Conservation (phyloP, 2,329 filamentous ascomycete species). For the Lecanicillium sp. region DNA sequence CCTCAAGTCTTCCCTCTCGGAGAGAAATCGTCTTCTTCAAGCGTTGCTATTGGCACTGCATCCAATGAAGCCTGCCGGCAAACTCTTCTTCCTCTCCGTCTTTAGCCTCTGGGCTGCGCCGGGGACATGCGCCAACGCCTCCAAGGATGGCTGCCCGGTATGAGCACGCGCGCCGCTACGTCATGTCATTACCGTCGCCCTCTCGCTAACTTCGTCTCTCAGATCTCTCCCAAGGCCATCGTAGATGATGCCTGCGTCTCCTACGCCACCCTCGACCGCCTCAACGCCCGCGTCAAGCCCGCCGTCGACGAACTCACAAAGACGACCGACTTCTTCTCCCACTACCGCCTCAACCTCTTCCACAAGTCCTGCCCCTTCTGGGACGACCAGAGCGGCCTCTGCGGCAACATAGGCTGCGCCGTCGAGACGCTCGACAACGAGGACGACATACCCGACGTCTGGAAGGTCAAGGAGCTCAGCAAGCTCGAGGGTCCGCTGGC, state of each 20-base stretch:
- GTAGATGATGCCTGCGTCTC: slow-evolving; percentile 93
- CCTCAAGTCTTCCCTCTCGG: slow-evolving; percentile 15
- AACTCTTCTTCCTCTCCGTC: slow-evolving; percentile 50
- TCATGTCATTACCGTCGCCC: slow-evolving; percentile 10
- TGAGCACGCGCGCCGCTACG: slow-evolving; percentile 24
- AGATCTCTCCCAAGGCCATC: slow-evolving; percentile 85
- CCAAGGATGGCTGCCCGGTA: slow-evolving; percentile 49
- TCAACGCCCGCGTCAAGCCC: slow-evolving; percentile 74
- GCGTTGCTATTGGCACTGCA: not conserved
- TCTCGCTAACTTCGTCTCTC: slow-evolving; percentile 36
- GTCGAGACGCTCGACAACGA: slow-evolving; percentile 95
- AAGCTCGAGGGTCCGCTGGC: slow-evolving; percentile 88
- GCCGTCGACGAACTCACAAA: slow-evolving; percentile 74
- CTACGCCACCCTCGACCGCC: slow-evolving; percentile 78
- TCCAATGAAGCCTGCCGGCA: slow-evolving; percentile 47
- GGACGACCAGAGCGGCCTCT: slow-evolving; percentile 88
- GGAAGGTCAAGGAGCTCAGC: slow-evolving; percentile 85
- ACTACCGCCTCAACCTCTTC: slow-evolving; percentile 92
- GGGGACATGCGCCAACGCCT: slow-evolving; percentile 36
- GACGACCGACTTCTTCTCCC: slow-evolving; percentile 94
- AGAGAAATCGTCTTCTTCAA: not conserved
- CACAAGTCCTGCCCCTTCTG: slow-evolving; percentile 95
- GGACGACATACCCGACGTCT: slow-evolving; percentile 84
- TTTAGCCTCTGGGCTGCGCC: slow-evolving; percentile 49
- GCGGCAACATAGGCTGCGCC: slow-evolving; percentile 92